phyloP scores from a whole-genome alignment of 1,284 basidiomycete genomes.

The Xerocomus amazonicus region DNA sequence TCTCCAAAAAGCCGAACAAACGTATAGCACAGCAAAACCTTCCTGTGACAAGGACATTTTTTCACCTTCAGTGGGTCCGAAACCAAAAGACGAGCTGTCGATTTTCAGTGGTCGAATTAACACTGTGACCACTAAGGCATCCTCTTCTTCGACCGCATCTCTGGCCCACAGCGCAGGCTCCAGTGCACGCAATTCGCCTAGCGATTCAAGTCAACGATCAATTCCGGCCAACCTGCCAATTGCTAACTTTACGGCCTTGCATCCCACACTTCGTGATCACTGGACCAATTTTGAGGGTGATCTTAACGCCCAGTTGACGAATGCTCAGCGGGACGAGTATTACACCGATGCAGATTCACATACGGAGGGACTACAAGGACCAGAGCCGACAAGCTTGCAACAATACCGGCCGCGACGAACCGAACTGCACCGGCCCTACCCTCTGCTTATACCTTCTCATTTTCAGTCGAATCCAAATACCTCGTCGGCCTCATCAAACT shows the following conservation, averaged over 20 bases:
- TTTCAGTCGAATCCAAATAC: slow-evolving; percentile 6
- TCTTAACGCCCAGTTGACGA: slow-evolving; percentile 52
- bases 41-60: slow-evolving; percentile 54
- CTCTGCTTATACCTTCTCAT: slow-evolving; percentile 16
- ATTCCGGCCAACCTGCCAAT: not conserved
- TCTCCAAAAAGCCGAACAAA: slow-evolving; percentile 55
- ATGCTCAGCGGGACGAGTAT: slow-evolving; percentile 35
- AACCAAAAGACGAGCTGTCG: slow-evolving; percentile 57
- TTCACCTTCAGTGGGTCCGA: slow-evolving; percentile 39
- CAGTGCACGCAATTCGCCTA: not conserved
- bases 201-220: not conserved
- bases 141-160: slow-evolving; percentile 17
- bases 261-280: slow-evolving; percentile 59
- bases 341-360: slow-evolving; percentile 38
- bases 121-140: slow-evolving; percentile 47
- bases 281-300: slow-evolving; percentile 55
- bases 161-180: slow-evolving; percentile 8
- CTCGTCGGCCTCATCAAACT: slow-evolving; percentile 3
- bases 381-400: not conserved
- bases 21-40: slow-evolving; percentile 46
- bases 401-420: slow-evolving; percentile 1
- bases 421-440: slow-evolving; percentile 15
- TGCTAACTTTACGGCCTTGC: slow-evolving; percentile 44
- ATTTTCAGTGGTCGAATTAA: slow-evolving; percentile 72
- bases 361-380: slow-evolving; percentile 22